Base-by-base conservation (phyloP, 805 yeast species). In the Cyberlindnera galapagoensis region DNA sequence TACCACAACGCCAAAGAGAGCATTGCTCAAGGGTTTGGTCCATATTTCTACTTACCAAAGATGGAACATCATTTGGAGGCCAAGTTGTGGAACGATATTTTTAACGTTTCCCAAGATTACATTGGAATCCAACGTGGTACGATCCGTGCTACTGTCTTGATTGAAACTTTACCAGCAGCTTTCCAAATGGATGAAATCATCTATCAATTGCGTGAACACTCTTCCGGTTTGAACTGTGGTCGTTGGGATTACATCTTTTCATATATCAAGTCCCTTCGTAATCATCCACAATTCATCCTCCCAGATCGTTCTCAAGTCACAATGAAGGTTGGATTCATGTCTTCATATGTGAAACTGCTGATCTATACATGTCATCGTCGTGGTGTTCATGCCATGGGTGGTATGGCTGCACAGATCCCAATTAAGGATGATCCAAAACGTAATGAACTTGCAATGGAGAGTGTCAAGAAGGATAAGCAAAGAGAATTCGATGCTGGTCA, bases 181-280 rank as follows among this genome's bases (percentile, higher is more conserved):
- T 82, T 78, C 71, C 92, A 82, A 60, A 76, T 82, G 79, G 88
- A 82, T 53, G 94, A 82, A 60, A 81, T 82, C 45, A 71, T 82
- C 49, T 82, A 74, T 52, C 82, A 82, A 51, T 66, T 82, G 52
- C 69, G 86, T 57, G 76, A 74, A 31, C 94, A 82, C 57, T 78
- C 82, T 33, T 71, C 81, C 8, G 94, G 92, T 35, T 69, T 82
- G 58, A 82, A 82, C 63, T 82, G 92, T 68, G 94, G 94, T 47
- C 72, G 94, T 62, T 82, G 92, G 90, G 94, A 82, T 60, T 82
- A 82, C 62, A 81, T 82, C 59, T 82, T 82, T 63, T 76, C 84
- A 23, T 79, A 84, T 41, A 80, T 82, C 57, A 82, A 82, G 60
- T 67, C 82, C 26, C 69, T 82, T 45, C 72, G 87, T 62, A 79